A percentile compares a stretch with the other conserved stretches of the same genome.
Conservation (phyloP, 1,284 basidiomycete genomes). For the Rhodotorula sp. region DNA sequence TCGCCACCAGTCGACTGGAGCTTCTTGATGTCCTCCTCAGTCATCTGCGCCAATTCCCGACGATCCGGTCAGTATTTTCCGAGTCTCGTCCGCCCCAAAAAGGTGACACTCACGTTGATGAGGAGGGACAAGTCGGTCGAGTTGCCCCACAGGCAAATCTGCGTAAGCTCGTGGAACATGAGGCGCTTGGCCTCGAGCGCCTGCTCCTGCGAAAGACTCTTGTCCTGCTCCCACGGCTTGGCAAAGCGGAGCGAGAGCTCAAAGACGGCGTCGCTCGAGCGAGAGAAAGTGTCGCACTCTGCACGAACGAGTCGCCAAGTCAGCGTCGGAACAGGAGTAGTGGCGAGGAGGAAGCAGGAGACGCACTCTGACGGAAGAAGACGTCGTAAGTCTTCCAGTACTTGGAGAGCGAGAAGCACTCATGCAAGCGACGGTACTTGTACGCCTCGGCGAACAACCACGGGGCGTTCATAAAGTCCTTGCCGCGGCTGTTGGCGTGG, state of each 20-base stretch:
- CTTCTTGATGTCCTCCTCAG: constrained; percentile 95
- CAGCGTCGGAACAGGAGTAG: constrained; percentile 17
- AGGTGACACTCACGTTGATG: constrained; percentile 62
- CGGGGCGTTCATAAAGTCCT: constrained; percentile 92
- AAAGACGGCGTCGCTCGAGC: constrained; percentile 87
- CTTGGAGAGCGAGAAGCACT: constrained; percentile 91
- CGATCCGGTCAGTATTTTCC: not conserved
- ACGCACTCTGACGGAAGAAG: constrained; percentile 80
- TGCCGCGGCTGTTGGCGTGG: constrained; percentile 60
- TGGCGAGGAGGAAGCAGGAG: not conserved
- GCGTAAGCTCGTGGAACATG: constrained; percentile 91
- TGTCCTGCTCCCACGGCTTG: constrained; percentile 67
- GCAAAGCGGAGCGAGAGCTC: constrained; percentile 92
- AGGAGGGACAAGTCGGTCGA: constrained; percentile 94
- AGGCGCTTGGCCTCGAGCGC: constrained; percentile 74
- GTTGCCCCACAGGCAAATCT: constrained; percentile 79
- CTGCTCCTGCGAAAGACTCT: constrained; percentile 58
- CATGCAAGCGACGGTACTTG: constrained; percentile 59
- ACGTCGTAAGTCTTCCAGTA: constrained; percentile 81
- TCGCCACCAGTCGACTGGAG: constrained; percentile 97
- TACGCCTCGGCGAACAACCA: constrained; percentile 87
- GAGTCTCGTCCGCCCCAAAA: not conserved
- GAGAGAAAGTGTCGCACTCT: constrained; percentile 88
- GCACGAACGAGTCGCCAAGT: constrained; percentile 32
- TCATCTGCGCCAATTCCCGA: constrained; percentile 60